Evolutionary conservation across 805 yeast genomes (phyloP).

Genomic region (Kazachstania taianensis): DNA sequence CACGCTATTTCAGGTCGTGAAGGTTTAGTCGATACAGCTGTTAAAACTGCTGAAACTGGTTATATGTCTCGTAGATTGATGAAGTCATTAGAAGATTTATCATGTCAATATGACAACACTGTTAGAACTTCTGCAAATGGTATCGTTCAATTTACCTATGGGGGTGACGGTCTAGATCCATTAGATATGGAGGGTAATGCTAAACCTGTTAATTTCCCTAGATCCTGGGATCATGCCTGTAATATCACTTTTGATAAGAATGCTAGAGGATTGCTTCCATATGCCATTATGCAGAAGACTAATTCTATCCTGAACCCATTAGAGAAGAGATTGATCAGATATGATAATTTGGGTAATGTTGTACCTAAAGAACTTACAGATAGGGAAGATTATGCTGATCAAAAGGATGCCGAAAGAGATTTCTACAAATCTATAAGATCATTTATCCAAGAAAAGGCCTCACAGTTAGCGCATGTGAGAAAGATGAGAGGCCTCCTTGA

Average conservation of each 20-base stretch:
- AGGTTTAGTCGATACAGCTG: conserved; percentile 98
- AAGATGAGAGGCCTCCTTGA: conserved; percentile 41
- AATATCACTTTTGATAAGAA: conserved; percentile 54
- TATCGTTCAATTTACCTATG: conserved; percentile 94
- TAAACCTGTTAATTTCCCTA: conserved; percentile 80
- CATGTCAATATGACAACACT: conserved; percentile 86
- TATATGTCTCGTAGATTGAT: conserved; percentile 96
- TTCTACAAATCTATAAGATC: conserved; percentile 69
- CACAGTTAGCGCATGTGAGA: conserved; percentile 46
- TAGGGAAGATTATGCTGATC: conserved; percentile 64
- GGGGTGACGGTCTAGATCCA: conserved; percentile 98
- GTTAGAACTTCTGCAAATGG: conserved; percentile 94
- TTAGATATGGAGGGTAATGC: conserved; percentile 99
- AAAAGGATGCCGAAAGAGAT: conserved; percentile 75
- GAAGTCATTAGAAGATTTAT: conserved; percentile 95
- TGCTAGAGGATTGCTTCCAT: conserved; percentile 57
- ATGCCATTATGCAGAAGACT: conserved; percentile 47
- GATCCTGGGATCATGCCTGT: conserved; percentile 90
- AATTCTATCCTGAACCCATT: conserved; percentile 51
- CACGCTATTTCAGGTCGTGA: conserved; percentile 99
- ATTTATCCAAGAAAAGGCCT: conserved; percentile 50
- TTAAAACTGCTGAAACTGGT: conserved; percentile 98
- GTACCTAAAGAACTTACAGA: conserved; percentile 36
- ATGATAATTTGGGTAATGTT: conserved; percentile 59
- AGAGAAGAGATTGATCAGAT: conserved; percentile 48